phyloP scores from a whole-genome alignment of 2,329 filamentous ascomycete species.

The Trematosphaeria pertusa region DNA sequence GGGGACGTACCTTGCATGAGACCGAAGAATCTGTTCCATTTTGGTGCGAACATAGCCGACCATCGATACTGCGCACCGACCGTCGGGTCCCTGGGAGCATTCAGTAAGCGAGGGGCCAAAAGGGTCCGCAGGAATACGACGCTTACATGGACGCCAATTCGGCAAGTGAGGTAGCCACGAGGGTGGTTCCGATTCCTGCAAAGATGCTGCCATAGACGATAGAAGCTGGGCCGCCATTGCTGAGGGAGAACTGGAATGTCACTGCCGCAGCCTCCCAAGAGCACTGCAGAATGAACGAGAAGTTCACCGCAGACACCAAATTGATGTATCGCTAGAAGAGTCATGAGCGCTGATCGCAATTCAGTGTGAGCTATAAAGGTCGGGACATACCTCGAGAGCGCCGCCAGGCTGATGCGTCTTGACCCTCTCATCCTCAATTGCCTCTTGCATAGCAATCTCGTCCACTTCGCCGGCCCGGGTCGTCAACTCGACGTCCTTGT shows the following conservation, averaged over 20 bases:
- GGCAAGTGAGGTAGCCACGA: constrained; percentile 39
- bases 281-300: constrained; percentile 31
- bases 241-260: constrained; percentile 33
- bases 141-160: constrained; percentile 39
- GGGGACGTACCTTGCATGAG: constrained; percentile 31
- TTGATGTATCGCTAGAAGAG: constrained; percentile 32
- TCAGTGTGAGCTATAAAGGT: too few species aligned
- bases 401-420: constrained; percentile 20
- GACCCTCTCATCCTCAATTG: constrained; percentile 18
- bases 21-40: constrained; percentile 29
- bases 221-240: constrained; percentile 37
- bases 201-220: constrained; percentile 37
- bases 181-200: constrained; percentile 31
- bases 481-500: constrained; percentile 18
- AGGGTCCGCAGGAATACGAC: too few species aligned
- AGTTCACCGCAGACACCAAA: constrained; percentile 28
- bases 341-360: constrained; percentile 3
- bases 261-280: constrained; percentile 35
- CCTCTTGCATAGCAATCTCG: constrained; percentile 21
- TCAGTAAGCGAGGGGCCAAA: too few species aligned
- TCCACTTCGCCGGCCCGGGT: constrained; percentile 16
- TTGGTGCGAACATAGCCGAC: constrained; percentile 32
- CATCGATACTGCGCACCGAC: constrained; percentile 40
- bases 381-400: constrained; percentile 22
- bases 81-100: constrained; percentile 23